phyloP scores from a whole-genome alignment of 495 filamentous ascomycete species.

The Saxophila tyrrhenica region DNA sequence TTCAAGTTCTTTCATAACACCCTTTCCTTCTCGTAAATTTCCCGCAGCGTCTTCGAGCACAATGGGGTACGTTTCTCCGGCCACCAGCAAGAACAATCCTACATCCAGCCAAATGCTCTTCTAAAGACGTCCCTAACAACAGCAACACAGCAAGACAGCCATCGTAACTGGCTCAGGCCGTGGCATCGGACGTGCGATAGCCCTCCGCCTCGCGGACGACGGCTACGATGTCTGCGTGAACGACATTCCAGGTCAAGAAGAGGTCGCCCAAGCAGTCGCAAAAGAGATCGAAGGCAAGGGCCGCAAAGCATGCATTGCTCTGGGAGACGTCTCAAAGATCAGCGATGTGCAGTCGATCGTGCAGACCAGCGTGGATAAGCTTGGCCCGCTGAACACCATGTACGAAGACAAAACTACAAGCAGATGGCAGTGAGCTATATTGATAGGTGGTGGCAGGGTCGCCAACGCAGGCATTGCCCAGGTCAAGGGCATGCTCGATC shows the following conservation, averaged over 20 bases:
- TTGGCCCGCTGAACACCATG: slow-evolving; percentile 47
- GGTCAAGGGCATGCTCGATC: slow-evolving; percentile 40
- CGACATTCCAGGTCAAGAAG: slow-evolving; percentile 39
- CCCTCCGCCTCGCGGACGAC: slow-evolving; percentile 45
- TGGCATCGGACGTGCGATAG: slow-evolving; percentile 52
- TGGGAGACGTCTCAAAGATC: slow-evolving; percentile 45
- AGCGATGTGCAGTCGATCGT: slow-evolving; percentile 40
- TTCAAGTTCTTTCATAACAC: too few species aligned
- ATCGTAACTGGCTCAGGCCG: slow-evolving; percentile 49
- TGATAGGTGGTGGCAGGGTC: slow-evolving; percentile 27
- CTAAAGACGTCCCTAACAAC: too few species aligned
- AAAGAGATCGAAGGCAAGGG: slow-evolving; percentile 38
- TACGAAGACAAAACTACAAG: not conserved
- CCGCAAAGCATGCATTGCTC: slow-evolving; percentile 33
- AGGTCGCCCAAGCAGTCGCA: slow-evolving; percentile 39
- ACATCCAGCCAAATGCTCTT: too few species aligned
- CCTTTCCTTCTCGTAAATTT: too few species aligned
- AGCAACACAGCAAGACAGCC: slow-evolving; percentile 25
- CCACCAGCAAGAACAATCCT: too few species aligned
- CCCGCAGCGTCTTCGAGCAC: too few species aligned
- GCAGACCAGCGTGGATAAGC: slow-evolving; percentile 30
- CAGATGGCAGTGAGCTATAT: not conserved
- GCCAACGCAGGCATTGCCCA: slow-evolving; percentile 52
- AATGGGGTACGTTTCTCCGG: not conserved
- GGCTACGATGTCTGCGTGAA: slow-evolving; percentile 52